Evolutionary conservation across 331 rosid genomes (phyloP).

Genomic region (Spiraea crenata): DNA sequence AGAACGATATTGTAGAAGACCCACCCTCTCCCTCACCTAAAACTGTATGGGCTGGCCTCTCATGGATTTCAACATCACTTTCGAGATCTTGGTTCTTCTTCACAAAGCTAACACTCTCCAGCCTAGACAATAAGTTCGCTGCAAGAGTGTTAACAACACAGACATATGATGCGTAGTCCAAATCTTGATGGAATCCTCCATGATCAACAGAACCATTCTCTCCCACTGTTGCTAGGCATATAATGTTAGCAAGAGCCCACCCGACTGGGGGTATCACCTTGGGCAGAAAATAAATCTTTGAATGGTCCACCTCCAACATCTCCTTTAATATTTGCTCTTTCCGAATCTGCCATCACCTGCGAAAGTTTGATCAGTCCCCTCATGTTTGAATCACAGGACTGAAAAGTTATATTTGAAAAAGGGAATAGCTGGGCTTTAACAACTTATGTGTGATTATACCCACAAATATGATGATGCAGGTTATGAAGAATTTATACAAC

Average conservation of each 20-base stretch:
- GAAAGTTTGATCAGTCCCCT: slow-evolving; percentile 84
- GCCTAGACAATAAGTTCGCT: slow-evolving; percentile 55
- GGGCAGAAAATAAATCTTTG: slow-evolving; percentile 38
- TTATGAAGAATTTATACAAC: background rate
- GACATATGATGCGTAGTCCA: slow-evolving; percentile 59
- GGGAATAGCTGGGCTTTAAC: slow-evolving; percentile 6
- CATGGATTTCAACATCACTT: slow-evolving; percentile 38
- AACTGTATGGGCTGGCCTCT: slow-evolving; percentile 34
- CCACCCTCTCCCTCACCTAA: slow-evolving; percentile 42
- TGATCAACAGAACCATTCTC: slow-evolving; percentile 49
- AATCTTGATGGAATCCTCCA: slow-evolving; percentile 62
- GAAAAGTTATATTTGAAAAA: slow-evolving; percentile 1
- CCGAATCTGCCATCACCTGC: slow-evolving; percentile 93
- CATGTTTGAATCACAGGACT: slow-evolving; percentile 41
- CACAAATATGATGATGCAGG: background rate
- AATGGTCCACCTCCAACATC: slow-evolving; percentile 55
- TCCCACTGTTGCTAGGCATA: slow-evolving; percentile 59
- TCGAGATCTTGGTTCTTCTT: slow-evolving; percentile 41
- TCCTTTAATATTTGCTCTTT: slow-evolving; percentile 62
- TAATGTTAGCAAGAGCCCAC: slow-evolving; percentile 83
- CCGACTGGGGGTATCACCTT: slow-evolving; percentile 77
- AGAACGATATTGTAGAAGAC: slow-evolving; percentile 48
- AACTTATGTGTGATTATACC: slow-evolving; percentile 1
- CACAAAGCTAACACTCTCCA: slow-evolving; percentile 52
- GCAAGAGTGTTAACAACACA: slow-evolving; percentile 58